Evolutionary conservation across 2,329 filamentous ascomycete species (phyloP), one percentile per base, ranked within the genome.

Genomic region (Fusarium nygamai): DNA sequence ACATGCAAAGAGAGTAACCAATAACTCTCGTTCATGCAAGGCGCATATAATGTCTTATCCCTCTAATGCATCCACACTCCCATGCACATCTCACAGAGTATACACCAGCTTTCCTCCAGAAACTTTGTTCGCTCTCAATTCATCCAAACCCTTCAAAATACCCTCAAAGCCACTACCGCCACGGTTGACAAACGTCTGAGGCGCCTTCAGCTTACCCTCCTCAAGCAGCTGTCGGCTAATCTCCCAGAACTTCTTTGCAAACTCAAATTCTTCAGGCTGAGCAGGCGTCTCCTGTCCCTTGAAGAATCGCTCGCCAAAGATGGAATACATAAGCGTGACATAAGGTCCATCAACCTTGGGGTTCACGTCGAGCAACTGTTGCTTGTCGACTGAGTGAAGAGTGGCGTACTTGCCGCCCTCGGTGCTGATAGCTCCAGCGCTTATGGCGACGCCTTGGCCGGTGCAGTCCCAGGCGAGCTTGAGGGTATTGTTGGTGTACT

Each of bases 381-480:
- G 31, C 33, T 64, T 39, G 4, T 69, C 33, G 3, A 69, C 54
- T 3, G 41, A 46, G 3, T 56, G 24, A 8, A 69, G 38, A 4
- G 67, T 47, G 6, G 59, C 65, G 16, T 69, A 69, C 17, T 70
- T 69, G 13, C 67, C 66, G 3, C 67, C 67, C 7, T 68, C 38
- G 10, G 36, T 46, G 20, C 57, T 68, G 3, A 69, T 39, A 27
- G 64, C 60, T 17, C 64, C 64, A 33, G 67, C 67, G 22, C 57
- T 27, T 12, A 53, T 46, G 19, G 48, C 57, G 20, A 51, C 67
- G 10, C 41, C 64, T 19, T 46, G 33, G 1, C 4, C 64, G 16
- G 67, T 69, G 68, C 71, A 59, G 72, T 81, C 80, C 76, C 78
- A 79, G 8, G 75, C 79, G 36, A 78, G 70, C 43, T 62, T 71